Evolutionary conservation across 148 eudicot genomes (phyloP).

Genomic region (Camellia japonica): DNA sequence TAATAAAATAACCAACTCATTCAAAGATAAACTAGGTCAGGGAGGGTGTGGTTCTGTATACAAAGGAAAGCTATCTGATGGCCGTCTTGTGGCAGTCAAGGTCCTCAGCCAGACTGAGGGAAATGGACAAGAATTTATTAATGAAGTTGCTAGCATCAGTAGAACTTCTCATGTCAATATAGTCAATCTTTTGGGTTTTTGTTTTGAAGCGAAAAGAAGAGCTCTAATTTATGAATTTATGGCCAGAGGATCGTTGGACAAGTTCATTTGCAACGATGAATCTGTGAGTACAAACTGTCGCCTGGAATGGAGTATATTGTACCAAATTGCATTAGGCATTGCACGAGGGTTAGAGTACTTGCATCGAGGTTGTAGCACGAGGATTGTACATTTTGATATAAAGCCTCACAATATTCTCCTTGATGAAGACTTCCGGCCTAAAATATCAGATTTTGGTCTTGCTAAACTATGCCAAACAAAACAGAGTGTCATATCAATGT

Average conservation of each 20-base stretch:
- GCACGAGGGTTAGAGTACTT: conserved; percentile 45
- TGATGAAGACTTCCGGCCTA: conserved; percentile 22
- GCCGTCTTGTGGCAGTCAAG: conserved; percentile 1
- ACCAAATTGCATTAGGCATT: conserved; percentile 33
- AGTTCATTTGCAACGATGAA: neutral
- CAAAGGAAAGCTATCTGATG: conserved; percentile 1
- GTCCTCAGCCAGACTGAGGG: neutral
- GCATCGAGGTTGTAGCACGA: conserved; percentile 38
- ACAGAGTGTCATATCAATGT: conserved; percentile 20
- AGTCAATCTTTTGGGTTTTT: conserved; percentile 4
- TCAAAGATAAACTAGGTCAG: neutral
- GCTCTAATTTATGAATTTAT: conserved; percentile 6
- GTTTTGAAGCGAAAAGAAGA: neutral
- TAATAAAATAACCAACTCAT: neutral
- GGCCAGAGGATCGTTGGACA: neutral
- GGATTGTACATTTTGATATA: conserved; percentile 39
- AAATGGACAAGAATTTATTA: neutral
- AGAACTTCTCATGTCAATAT: conserved; percentile 11
- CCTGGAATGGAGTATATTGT: conserved; percentile 18
- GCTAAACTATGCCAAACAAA: conserved; percentile 24
- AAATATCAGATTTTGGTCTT: conserved; percentile 34
- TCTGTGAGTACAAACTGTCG: neutral
- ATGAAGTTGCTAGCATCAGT: conserved; percentile 7
- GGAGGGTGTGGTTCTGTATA: conserved; percentile 6
- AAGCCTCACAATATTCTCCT: conserved; percentile 49